Conservation (phyloP, 805 yeast genomes). For the Zygotorulaspora florentina region DNA sequence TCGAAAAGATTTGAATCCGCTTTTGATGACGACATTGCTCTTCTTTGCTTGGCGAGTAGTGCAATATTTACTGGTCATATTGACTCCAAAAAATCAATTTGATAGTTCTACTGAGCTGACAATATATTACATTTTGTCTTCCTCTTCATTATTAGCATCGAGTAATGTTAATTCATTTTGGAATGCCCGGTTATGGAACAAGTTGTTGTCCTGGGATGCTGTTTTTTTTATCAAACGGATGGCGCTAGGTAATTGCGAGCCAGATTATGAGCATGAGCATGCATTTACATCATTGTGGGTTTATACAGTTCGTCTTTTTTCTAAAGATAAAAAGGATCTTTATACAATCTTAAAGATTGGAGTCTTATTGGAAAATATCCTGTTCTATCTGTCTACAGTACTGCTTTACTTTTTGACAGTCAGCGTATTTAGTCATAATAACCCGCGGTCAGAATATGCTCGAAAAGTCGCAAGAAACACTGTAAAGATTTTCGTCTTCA, state of each 20-base stretch:
- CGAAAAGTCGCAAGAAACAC: conserved; percentile 34
- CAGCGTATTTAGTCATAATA: conserved; percentile 25
- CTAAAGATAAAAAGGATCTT: conserved; percentile 29
- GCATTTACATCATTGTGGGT: conserved; percentile 86
- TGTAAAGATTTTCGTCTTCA: conserved; percentile 49
- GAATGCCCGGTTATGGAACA: conserved; percentile 40
- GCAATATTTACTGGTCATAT: conserved; percentile 25
- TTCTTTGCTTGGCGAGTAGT: conserved; percentile 14
- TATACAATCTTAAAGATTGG: conserved; percentile 47
- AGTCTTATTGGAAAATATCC: conserved; percentile 45
- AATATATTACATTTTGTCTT: conserved; percentile 11
- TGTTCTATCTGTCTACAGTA: conserved; percentile 49
- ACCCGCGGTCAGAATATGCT: conserved; percentile 14
- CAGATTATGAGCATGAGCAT: conserved; percentile 80
- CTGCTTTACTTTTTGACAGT: conserved; percentile 49
- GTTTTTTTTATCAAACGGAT: conserved; percentile 62
- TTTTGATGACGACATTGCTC: neutral
- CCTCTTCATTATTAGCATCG: neutral
- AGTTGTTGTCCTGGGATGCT: conserved; percentile 77
- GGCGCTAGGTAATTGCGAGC: conserved; percentile 42
- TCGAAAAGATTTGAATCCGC: neutral
- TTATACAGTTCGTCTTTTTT: conserved; percentile 37
- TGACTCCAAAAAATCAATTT: conserved; percentile 26
- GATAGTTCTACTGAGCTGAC: conserved; percentile 33
- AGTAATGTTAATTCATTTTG: conserved; percentile 11